Base-by-base conservation (phyloP, 352 stramenopile genomes). In the Phytophthora multivora region DNA sequence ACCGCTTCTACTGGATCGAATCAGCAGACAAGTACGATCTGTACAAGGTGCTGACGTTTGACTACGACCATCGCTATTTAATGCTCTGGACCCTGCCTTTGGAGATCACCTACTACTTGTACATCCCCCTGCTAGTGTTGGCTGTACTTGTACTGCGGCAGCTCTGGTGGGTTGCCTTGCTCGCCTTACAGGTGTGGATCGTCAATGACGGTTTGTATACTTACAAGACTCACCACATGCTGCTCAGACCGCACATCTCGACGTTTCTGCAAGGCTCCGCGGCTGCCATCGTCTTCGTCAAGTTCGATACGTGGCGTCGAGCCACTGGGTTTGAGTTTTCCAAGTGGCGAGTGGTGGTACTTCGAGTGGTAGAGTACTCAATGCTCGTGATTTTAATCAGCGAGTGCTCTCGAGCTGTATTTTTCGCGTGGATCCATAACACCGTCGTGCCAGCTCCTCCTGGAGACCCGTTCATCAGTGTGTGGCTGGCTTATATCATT, bases 11-110 rank as follows among this genome's bases (percentile, higher is more conserved):
- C n/a, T 31, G 52, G 4, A 19, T 79, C 2, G 61, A 58, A 3
- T 21, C 69, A 0, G 65, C 59, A 0, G 51, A 59, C 7, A 43
- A 72, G 5, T 87, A 66, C 50, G 36, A 72, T 11, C 36, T 81
- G 23, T 60, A 55, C 16, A 57, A 79, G 6, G 73, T 82, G n/a
- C 59, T 84, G 9, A 64, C 63, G 4, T 80, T 84, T 43, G 41
- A 69, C 10, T 60, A 66, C 3, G 36, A 67, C 19, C 70, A 63
- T 12, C 77, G 70, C 3, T 71, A 63, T 23, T 66, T 76, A 39
- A 66, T 84, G 18, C 67, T 87, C 23, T 87, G 77, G 75, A 74
- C 77, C 6, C 62, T 87, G 16, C 72, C 75, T 0, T 51, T 85
- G n/a, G 69, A 79, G 51, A 79, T 79, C 28, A 39, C 31, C 4